phyloP scores from a whole-genome alignment of 176 grass and related monocot species.

The Avena sativa region DNA sequence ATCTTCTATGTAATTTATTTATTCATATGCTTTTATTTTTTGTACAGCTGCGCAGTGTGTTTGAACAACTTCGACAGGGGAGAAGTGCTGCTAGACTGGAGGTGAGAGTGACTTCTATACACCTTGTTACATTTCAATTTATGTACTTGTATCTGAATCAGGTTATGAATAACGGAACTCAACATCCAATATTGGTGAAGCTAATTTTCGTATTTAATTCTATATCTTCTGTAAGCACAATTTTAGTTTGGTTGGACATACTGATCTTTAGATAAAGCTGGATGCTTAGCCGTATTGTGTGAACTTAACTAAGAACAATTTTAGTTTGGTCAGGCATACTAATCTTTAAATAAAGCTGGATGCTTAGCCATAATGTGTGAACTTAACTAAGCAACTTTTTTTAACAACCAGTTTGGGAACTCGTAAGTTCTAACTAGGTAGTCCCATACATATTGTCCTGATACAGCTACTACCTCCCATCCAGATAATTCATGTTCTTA shows the following conservation, averaged over 20 bases:
- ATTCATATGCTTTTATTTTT: neutral
- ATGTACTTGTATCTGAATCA: neutral
- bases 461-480: neutral
- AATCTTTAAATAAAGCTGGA: neutral
- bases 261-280: neutral
- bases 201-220: neutral
- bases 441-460: neutral
- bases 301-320: neutral
- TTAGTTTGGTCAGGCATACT: conserved; percentile 4
- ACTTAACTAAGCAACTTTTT: neutral
- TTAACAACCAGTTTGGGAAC: neutral
- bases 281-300: neutral
- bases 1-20: neutral
- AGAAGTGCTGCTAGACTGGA: conserved; percentile 53
- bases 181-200: neutral
- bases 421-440: neutral
- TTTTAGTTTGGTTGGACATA: conserved; percentile 19
- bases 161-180: neutral
- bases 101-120: conserved; percentile 39
- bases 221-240: neutral
- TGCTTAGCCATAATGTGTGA: neutral
- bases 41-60: conserved; percentile 50
- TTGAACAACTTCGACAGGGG: conserved; percentile 59
- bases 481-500: neutral
- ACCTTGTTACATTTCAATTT: neutral